A percentile compares a stretch with the other conserved stretches of the same genome.
These are phyloP conservation scores for Cytauxzoon felis DNA, from an alignment of 169 alveolate genomes.

Conservation along the genomic window DNA sequence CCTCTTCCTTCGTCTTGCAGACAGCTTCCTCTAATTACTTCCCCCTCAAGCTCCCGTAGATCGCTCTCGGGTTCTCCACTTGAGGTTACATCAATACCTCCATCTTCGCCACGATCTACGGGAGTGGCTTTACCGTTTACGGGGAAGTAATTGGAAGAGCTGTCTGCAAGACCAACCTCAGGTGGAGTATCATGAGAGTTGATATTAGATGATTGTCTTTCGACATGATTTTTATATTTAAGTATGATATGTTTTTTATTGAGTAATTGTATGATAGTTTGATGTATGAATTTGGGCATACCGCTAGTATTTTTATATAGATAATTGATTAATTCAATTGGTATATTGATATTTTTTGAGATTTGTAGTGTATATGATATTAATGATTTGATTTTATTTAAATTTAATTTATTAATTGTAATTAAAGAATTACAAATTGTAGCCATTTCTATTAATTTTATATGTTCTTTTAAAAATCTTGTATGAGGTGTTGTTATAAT, in stretches of 20 bases:
- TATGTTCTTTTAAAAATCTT: constrained; percentile 14
- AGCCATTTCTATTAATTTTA: constrained; percentile 17
- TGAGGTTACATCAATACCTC: too few species aligned
- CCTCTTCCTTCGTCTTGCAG: too few species aligned
- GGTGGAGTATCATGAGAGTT: too few species aligned
- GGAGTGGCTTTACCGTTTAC: too few species aligned
- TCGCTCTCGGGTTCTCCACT: too few species aligned
- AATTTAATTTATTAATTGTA: constrained; percentile 1
- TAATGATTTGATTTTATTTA: constrained; percentile 9
- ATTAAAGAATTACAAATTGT: constrained; percentile 12
- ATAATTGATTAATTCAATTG: constrained; percentile 29
- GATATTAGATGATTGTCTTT: too few species aligned
- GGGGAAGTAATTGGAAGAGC: too few species aligned
- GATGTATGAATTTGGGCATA: constrained; percentile 29
- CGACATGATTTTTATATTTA: background rate
- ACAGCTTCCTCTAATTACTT: too few species aligned
- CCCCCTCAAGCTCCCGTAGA: too few species aligned
- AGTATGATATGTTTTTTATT: constrained; percentile 1
- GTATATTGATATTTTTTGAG: background rate
- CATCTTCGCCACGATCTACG: too few species aligned
- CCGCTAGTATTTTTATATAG: constrained; percentile 38
- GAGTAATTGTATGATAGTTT: constrained; percentile 17
- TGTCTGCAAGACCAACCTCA: too few species aligned
- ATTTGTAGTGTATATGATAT: constrained; percentile 14
- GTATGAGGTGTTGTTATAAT: constrained; percentile 16